These are phyloP conservation scores for Setaria italica DNA, from an alignment of 202 grass and related monocot genomes.

Conservation along the genomic window DNA sequence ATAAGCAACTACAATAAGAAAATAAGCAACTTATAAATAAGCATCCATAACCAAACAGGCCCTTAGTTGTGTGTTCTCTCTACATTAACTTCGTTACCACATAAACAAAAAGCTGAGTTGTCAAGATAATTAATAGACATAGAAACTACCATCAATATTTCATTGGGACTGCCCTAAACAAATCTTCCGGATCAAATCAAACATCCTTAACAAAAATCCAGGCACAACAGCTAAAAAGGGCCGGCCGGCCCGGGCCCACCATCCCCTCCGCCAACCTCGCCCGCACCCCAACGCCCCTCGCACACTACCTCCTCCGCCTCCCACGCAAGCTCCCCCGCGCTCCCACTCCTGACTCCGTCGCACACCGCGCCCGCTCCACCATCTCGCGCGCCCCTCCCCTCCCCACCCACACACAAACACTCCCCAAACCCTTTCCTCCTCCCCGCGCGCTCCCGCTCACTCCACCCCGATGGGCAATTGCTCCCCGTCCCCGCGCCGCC, in stretches of 20 bases:
- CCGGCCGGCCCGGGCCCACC: constrained; percentile 40
- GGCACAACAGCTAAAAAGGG: constrained; percentile 35
- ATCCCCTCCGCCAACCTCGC: constrained; percentile 44
- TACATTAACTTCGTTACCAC: no score
- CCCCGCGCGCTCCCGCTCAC: background rate
- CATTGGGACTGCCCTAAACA: background rate
- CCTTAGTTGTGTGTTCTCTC: no score
- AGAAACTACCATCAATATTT: no score
- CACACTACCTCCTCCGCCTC: constrained; percentile 3
- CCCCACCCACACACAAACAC: background rate
- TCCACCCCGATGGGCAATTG: constrained; percentile 49
- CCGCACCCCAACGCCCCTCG: constrained; percentile 33
- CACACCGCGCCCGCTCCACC: constrained; percentile 20
- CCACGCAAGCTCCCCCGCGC: constrained; percentile 31
- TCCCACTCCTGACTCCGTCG: background rate
- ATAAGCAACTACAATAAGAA: no score
- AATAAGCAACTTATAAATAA: no score
- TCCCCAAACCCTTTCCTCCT: background rate
- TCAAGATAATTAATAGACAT: no score
- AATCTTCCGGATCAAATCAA: constrained; percentile 47
- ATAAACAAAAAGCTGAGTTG: no score
- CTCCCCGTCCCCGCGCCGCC: constrained; percentile 65
- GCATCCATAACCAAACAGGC: no score
- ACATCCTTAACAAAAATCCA: constrained; percentile 46
- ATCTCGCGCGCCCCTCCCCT: background rate